Evolutionary conservation across 306 rosid species (phyloP), one percentile per base, ranked within the genome.

Genomic region (Vigna radiata): DNA sequence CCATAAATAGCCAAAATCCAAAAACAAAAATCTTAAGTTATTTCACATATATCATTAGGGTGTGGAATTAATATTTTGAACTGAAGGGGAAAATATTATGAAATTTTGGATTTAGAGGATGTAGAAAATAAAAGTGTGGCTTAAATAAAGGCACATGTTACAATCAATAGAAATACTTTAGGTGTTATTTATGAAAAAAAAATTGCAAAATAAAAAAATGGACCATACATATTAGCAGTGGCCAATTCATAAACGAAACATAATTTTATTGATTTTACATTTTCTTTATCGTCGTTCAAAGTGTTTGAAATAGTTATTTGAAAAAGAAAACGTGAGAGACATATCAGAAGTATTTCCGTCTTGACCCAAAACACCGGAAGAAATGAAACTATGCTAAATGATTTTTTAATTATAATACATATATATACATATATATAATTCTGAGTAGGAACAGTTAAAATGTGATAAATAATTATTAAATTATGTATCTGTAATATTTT

Each of bases 181-280:
- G 17, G 17, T 72, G 23, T 39, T 19, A 72, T 23, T 72, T 41
- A 16, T 44, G 47, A 25, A 23, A 47, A 49, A 4, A 75, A 48
- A 29, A 43, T 5, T 29, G 7, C 0, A 21, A 14, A 7, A 6
- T 9, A 12, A 70, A 70, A 7, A 8, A 9, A 64, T 61, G 7
- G 69, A 56, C 68, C 75, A 27, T 41, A 66, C 10, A 58, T 29
- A 58, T 18, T 56, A 14, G 23, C 49, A 8, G 47, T 11, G 36
- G 33, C 18, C 64, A 68, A 81, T 59, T 37, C 46, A 17, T 47
- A 2, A 39, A 74, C 52, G 85, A 29, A 41, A 76, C 77, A 68
- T 31, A 48, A 75, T 31, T 65, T 66, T 18, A 33, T 62, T 58
- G 7, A 25, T 10, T 18, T 67, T 15, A 36, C 43, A 19, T 33